These are phyloP conservation scores for Moniliella sp. DNA, from an alignment of 1,284 basidiomycete genomes.

Conservation along the genomic window DNA sequence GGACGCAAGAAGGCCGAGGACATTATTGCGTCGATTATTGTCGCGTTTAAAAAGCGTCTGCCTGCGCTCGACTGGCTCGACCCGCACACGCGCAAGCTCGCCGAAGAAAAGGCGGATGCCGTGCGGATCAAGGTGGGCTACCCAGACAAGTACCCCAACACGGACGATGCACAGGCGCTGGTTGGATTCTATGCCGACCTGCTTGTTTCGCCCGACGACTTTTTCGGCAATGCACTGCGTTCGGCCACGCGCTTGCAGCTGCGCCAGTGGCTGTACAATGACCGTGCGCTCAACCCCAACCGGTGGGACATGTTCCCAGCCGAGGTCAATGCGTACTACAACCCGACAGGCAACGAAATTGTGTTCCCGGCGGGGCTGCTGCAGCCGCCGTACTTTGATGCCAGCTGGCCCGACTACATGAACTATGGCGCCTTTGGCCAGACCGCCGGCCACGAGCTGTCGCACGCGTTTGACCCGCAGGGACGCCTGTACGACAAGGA, in stretches of 20 bases:
- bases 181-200: constrained; percentile 50
- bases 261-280: constrained; percentile 53
- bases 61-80: constrained; percentile 76
- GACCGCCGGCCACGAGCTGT: constrained; percentile 22
- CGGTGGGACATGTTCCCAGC: constrained; percentile 76
- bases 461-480: constrained; percentile 81
- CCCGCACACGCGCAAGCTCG: constrained; percentile 53
- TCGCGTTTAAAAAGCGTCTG: constrained; percentile 61
- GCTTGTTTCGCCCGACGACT: constrained; percentile 47
- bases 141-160: constrained; percentile 57
- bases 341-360: constrained; percentile 43
- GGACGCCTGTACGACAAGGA: constrained; percentile 47
- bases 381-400: constrained; percentile 71
- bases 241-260: constrained; percentile 37
- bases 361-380: constrained; percentile 91
- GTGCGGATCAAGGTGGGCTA: constrained; percentile 69
- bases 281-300: constrained; percentile 49
- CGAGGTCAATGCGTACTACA: constrained; percentile 33
- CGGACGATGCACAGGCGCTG: constrained; percentile 41
- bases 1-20: constrained; percentile 58
- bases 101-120: constrained; percentile 63
- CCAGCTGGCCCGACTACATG: constrained; percentile 65
- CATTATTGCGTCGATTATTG: constrained; percentile 68
- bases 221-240: constrained; percentile 62
- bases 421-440: constrained; percentile 47